Evolutionary conservation across 2,329 filamentous ascomycete species (phyloP).

Genomic region (Talaromyces sp.): DNA sequence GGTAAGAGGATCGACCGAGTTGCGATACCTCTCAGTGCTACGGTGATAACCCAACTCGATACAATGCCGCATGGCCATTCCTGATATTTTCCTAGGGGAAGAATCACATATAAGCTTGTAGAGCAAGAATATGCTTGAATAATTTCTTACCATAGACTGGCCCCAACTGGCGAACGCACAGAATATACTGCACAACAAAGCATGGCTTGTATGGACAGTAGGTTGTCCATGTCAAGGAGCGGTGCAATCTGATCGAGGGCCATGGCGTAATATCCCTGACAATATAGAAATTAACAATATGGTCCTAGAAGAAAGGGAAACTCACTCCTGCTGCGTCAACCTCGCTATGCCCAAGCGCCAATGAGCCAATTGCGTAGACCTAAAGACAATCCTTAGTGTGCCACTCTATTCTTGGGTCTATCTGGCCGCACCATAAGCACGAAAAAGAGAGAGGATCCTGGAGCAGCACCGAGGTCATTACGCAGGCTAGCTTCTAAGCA

Average conservation of each 20-base stretch:
- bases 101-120: constrained; percentile 1
- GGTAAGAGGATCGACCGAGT: constrained; percentile 15
- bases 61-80: constrained; percentile 29
- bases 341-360: constrained; percentile 13
- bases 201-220: constrained; percentile 17
- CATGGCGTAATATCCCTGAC: constrained; percentile 5
- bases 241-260: constrained; percentile 11
- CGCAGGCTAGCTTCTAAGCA: constrained; percentile 14
- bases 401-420: background rate
- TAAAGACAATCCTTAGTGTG: constrained; percentile 6
- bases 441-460: constrained; percentile 9
- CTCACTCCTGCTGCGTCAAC: constrained; percentile 15
- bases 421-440: constrained; percentile 9
- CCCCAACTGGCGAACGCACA: constrained; percentile 19
- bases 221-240: constrained; percentile 18
- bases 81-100: constrained; percentile 26
- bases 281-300: background rate
- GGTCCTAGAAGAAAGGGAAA: background rate
- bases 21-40: constrained; percentile 14
- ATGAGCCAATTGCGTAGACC: constrained; percentile 20
- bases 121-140: background rate
- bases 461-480: background rate
- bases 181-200: constrained; percentile 23
- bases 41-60: constrained; percentile 32
- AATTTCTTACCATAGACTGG: constrained; percentile 18